Base-by-base conservation (phyloP, 768 basidiomycete genomes). In the Suillus subalutaceus region DNA sequence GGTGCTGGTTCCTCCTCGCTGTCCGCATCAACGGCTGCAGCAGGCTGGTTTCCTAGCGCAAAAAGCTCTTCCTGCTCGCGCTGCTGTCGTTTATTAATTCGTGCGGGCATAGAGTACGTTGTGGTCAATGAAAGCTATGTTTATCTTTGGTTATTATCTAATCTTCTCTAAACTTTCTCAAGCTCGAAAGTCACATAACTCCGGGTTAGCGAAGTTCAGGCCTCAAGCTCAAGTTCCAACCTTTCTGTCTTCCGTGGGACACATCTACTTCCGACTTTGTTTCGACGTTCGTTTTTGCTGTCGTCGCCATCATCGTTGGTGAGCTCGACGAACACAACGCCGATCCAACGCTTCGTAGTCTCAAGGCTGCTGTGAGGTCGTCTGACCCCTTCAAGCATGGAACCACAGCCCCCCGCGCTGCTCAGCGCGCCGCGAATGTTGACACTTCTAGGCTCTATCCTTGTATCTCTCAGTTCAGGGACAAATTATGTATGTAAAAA, bases 61-160 rank as follows among this genome's bases (percentile, higher is more conserved):
- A 86, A 82, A 2, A 96, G 85, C 69, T 96, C 93, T 66, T 95
- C 93, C 30, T 88, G 83, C 72, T 94, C 93, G 56, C 94, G 81
- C 72, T 96, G 92, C 76, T 95, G 94, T 58, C 95, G 84, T 78
- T 94, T 96, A 78, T 87, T 96, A 46, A 90, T 78, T 68, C 91
- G 83, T 26, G 90, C 87, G 65, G 90, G 83, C 91, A 92, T 93
- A 12, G 53, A 7, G 20, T 38, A 58, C 13, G 35, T 30, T 37
- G 55, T 56, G 55, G 55, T 56, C 6, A 56, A 53, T 53, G 15
- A 12, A 20, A 20, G 53, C 26, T 35, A 56, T 12, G 20, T 6
- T 56, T 56, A 56, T 56, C 35, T 56, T 37, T 56, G 20, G 35
- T 37, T 56, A 35, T 56, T 44, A 44, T 44, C 55, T 37, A 56